Conservation (phyloP, 768 basidiomycete species). For the Mycena olivaceomarginata region DNA sequence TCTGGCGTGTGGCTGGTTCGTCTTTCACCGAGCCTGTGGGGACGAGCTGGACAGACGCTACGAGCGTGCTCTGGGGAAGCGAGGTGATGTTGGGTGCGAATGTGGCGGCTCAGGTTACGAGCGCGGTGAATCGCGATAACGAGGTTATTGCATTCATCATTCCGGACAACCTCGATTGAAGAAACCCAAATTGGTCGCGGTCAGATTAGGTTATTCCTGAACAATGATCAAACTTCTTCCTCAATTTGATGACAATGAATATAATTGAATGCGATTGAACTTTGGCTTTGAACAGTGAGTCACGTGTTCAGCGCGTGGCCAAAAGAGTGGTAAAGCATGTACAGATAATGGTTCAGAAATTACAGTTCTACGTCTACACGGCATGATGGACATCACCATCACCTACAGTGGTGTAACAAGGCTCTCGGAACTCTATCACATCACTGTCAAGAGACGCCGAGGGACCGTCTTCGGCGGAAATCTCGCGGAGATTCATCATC, state of each 20-base stretch:
- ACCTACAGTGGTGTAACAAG: neutral
- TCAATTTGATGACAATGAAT: too few species aligned
- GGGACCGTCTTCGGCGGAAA: slow-evolving; percentile 3
- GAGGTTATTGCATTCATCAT: slow-evolving; percentile 19
- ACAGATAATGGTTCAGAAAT: neutral
- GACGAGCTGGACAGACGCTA: slow-evolving; percentile 32
- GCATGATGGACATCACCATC: neutral
- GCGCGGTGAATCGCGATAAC: slow-evolving; percentile 8
- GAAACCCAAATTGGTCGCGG: neutral
- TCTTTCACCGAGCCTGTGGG: slow-evolving; percentile 23
- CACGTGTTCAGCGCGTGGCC: too few species aligned
- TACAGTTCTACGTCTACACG: neutral
- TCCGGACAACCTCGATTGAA: slow-evolving; percentile 15
- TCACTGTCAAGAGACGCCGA: neutral
- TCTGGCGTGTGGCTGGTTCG: slow-evolving; percentile 13
- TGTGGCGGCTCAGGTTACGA: neutral
- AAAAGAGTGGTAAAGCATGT: neutral
- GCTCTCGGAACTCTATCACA: neutral
- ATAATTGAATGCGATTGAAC: too few species aligned
- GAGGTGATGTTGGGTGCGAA: slow-evolving; percentile 6
- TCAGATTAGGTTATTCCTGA: too few species aligned
- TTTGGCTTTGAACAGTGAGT: too few species aligned
- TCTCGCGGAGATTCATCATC: slow-evolving; percentile 51
- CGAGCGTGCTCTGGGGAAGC: slow-evolving; percentile 25
- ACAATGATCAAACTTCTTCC: too few species aligned